Evolutionary conservation across 768 basidiomycete genomes (phyloP).

Genomic region (Mrakia frigida): DNA sequence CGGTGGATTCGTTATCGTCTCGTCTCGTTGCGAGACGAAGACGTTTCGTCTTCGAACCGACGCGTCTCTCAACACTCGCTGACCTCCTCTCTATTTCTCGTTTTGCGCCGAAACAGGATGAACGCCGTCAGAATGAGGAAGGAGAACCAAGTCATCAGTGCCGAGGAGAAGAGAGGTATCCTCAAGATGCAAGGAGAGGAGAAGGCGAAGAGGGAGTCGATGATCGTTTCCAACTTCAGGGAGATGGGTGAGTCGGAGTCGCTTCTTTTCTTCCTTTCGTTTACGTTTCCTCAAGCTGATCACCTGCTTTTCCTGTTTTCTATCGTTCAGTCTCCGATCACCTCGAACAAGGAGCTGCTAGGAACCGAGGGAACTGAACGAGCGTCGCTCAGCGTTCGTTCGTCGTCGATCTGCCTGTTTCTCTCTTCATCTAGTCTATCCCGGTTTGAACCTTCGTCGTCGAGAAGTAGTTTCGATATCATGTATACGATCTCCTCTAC

Average conservation of each 20-base stretch:
- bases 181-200: constrained; percentile 92
- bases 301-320: background rate
- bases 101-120: constrained; percentile 56
- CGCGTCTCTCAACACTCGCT: background rate
- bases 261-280: background rate
- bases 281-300: background rate
- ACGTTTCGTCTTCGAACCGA: background rate
- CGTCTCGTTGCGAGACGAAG: no score
- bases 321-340: constrained; percentile 13
- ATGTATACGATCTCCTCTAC: no score
- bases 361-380: constrained; percentile 10
- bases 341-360: constrained; percentile 28
- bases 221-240: constrained; percentile 82
- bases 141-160: constrained; percentile 98
- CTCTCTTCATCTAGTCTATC: background rate
- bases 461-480: no score
- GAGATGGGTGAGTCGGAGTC: constrained; percentile 52
- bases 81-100: background rate
- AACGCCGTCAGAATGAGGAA: constrained; percentile 98
- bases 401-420: background rate
- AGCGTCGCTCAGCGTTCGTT: background rate
- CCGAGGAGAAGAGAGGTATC: constrained; percentile 83
- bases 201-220: constrained; percentile 75
- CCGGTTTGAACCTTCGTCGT: no score
- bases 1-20: no score